Base-by-base conservation (phyloP, 2,329 filamentous ascomycete genomes). In the Diaporthe aspalathi region DNA sequence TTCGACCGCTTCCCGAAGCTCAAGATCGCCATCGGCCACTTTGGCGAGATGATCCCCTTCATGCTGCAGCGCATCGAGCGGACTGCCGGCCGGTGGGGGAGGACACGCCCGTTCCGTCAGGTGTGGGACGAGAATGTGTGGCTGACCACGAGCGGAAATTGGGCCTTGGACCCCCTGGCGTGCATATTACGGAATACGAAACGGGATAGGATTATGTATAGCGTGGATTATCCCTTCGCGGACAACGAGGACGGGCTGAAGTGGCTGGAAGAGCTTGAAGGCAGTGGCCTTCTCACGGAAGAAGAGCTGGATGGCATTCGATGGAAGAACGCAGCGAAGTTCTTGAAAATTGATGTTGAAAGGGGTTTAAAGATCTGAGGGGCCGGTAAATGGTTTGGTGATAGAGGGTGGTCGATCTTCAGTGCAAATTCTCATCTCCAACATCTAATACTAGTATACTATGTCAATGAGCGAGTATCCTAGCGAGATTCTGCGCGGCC, bases 101-200 rank as follows among this genome's bases (percentile, higher is more conserved):
- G 78, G 70, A 70, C 78, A 70, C 74, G 82, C 3, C 76, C 78
- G 0, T 84, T 90, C 57, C 75, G 78, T 17, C 80, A 87, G 16
- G 86, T 89, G 2, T 91, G 85, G 82, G 82, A 85, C 57, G 79
- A 83, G 71, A 90, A 90, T 70, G 78, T 90, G 14, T 90, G 86
- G 84, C 77, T 91, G 32, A 89, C 88, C 1, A 89, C 87, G 2
- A 86, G 83, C 67, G 88, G 88, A 2, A 83, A 85, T 70, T 88
- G 85, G 77, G 83, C 83, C 35, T 72, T 89, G 22, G 81, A 79
- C 68, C 85, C 84, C 6, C 75, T 90, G 79, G 81, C 81, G 2
- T 83, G 80, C 66, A 75, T 86, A 8, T 70, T 85, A 57, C 73
- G 82, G 70, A 84, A 83, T 8, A 87, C 83, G 2, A 81, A 79